Evolutionary conservation across 2,329 filamentous ascomycete genomes (phyloP).

Genomic region (Fusarium oxysporum): DNA sequence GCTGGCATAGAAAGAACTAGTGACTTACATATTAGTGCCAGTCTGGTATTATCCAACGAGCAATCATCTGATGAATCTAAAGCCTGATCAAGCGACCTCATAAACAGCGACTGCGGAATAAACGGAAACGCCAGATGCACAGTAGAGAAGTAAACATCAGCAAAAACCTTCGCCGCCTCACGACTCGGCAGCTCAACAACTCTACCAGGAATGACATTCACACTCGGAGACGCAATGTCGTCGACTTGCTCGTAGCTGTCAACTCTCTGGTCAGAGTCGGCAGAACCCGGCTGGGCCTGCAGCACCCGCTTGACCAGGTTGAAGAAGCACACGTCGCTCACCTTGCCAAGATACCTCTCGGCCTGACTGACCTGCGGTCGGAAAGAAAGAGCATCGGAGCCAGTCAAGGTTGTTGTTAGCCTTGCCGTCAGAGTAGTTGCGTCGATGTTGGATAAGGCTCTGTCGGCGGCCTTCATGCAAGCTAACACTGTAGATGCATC

Average conservation of each 20-base stretch:
- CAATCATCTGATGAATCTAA: not conserved
- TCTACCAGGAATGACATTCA: not conserved
- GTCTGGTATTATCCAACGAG: not conserved
- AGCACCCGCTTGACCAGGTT: not conserved
- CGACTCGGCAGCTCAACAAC: not conserved
- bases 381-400: not conserved
- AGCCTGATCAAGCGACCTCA: not conserved
- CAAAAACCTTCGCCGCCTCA: not conserved
- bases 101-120: not conserved
- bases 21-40: not conserved
- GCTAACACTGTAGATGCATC: not conserved
- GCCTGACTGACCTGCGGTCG: not conserved
- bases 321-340: not conserved
- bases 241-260: not conserved
- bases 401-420: not conserved
- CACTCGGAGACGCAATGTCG: not conserved
- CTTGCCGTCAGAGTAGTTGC: not conserved
- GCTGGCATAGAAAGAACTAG: fast-evolving
- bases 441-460: not conserved
- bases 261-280: not conserved
- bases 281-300: not conserved
- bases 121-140: not conserved
- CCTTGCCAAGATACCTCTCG: not conserved
- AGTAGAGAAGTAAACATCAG: not conserved
- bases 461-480: not conserved